Conservation (phyloP, 2,329 filamentous ascomycete genomes). For the Nannizziopsis barbatae region DNA sequence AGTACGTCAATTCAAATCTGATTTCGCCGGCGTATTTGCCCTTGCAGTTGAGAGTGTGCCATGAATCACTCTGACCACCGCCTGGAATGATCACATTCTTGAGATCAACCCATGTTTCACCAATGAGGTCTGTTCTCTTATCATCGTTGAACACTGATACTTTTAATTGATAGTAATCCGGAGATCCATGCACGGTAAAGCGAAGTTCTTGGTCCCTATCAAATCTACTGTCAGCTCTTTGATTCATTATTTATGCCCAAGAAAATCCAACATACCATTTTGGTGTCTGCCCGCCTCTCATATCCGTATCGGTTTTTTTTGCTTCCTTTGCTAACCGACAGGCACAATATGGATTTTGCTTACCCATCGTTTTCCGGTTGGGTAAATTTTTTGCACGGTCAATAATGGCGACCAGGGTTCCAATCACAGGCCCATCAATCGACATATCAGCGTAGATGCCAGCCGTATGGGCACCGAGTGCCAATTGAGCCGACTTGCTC, state of each 20-base stretch:
- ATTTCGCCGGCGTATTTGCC: constrained; percentile 96
- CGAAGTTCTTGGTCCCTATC: constrained; percentile 91
- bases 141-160: constrained; percentile 96
- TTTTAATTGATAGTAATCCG: constrained; percentile 92
- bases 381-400: constrained; percentile 95
- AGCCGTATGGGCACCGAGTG: constrained; percentile 53
- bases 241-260: background rate
- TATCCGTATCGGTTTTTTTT: constrained; percentile 90
- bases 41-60: constrained; percentile 77
- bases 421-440: constrained; percentile 83
- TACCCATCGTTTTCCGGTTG: constrained; percentile 93
- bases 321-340: constrained; percentile 90
- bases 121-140: constrained; percentile 93
- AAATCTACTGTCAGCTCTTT: background rate
- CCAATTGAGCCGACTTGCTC: constrained; percentile 11
- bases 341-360: constrained; percentile 96
- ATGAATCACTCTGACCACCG: constrained; percentile 86
- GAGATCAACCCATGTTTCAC: constrained; percentile 82
- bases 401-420: constrained; percentile 81
- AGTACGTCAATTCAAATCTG: constrained; percentile 89
- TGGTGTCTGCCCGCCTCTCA: constrained; percentile 87
- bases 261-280: constrained; percentile 58
- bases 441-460: constrained; percentile 93
- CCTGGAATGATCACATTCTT: constrained; percentile 69
- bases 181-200: constrained; percentile 89